Percentiles rank a stretch among this genome's conserved stretches.
Evolutionary conservation across 257 asterid genomes (phyloP).

Genomic region (Solanum dulcamara): DNA sequence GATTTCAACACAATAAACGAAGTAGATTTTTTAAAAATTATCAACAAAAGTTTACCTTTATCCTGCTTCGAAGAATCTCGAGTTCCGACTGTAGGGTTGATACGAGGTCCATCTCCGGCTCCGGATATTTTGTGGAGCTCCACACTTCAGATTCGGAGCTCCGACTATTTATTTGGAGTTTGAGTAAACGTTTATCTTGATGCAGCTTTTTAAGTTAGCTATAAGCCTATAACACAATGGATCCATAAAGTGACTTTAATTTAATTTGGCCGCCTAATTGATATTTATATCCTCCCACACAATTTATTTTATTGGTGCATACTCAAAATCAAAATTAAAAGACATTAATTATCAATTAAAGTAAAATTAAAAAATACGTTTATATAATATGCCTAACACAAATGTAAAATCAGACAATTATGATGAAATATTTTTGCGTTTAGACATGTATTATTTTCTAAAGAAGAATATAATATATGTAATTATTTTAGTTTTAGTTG

Average conservation of each 20-base stretch:
- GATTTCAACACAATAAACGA: background rate
- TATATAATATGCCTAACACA: no score
- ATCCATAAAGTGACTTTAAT: no score
- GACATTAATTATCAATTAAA: no score
- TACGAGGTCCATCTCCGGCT: constrained; percentile 13
- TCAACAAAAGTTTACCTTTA: constrained; percentile 21
- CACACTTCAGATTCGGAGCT: background rate
- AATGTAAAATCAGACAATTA: no score
- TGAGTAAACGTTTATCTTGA: background rate
- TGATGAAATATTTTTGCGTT: no score
- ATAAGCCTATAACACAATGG: no score
- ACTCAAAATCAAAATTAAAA: no score
- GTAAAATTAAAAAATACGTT: background rate
- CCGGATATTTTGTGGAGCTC: background rate
- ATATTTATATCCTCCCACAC: no score
- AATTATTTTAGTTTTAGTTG: background rate
- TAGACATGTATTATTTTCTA: background rate
- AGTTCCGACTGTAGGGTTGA: constrained; percentile 24
- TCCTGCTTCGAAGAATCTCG: constrained; percentile 37
- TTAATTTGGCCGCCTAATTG: no score
- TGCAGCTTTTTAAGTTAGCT: background rate
- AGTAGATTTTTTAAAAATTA: background rate
- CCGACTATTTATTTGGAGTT: background rate
- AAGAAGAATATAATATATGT: no score
- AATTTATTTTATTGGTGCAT: no score